Conservation (phyloP, 2,329 filamentous ascomycete species). For the Talaromyces funiculosus region DNA sequence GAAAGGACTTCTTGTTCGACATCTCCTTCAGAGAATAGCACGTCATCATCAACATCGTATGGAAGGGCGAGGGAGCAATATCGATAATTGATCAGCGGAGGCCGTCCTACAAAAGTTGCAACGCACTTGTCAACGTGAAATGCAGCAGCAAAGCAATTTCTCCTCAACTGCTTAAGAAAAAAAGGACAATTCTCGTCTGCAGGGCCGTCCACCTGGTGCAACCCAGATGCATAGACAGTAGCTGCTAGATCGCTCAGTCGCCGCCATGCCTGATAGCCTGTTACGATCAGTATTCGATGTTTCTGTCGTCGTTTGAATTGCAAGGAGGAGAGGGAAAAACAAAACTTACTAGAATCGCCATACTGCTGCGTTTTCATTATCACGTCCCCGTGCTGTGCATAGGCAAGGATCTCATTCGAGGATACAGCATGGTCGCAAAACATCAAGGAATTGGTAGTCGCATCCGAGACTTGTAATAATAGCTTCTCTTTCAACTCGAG, state of each 20-base stretch:
- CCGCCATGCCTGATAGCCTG: conserved; percentile 18
- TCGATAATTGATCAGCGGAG: conserved; percentile 24
- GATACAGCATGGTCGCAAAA: conserved; percentile 31
- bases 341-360: conserved; percentile 29
- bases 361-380: conserved; percentile 31
- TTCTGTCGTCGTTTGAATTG: not conserved
- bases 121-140: conserved; percentile 26
- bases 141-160: conserved; percentile 22
- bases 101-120: conserved; percentile 26
- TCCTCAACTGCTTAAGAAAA: conserved; percentile 24
- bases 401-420: conserved; percentile 31
- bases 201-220: conserved; percentile 35
- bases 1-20: conserved; percentile 14
- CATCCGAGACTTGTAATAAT: conserved; percentile 27
- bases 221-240: conserved; percentile 15
- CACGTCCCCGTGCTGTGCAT: conserved; percentile 29
- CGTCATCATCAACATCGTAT: conserved; percentile 26
- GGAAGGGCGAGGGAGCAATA: conserved; percentile 25
- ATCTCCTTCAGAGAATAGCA: conserved; percentile 16
- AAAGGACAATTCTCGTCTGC: conserved; percentile 24
- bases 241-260: conserved; percentile 19
- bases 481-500: conserved; percentile 24
- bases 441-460: conserved; percentile 29
- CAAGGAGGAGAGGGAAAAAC: not conserved
- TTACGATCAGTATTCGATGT: conserved; percentile 5